Percentiles rank a stretch among this genome's conserved stretches.
Conservation (phyloP, 495 filamentous ascomycete species). For the Lasiosphaeria miniovina region DNA sequence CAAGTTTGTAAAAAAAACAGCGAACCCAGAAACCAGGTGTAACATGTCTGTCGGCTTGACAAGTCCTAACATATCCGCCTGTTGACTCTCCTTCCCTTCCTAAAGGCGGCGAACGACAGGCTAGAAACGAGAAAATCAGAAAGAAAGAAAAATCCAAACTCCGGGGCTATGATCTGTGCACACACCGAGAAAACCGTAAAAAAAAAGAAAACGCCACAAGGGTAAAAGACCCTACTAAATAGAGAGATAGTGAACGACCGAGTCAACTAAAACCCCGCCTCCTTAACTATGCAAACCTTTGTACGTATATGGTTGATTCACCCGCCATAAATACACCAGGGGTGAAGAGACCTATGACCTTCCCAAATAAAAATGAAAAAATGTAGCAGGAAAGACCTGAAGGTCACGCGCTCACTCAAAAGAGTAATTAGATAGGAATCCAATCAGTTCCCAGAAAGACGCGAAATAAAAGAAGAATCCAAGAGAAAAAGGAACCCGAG, state of each 20-base stretch:
- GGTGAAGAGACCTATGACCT: background rate
- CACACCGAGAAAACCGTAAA: background rate
- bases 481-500: too few relatives aligned
- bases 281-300: slow-evolving; percentile 6
- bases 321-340: slow-evolving; percentile 7
- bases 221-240: background rate
- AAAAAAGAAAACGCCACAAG: slow-evolving; percentile 8
- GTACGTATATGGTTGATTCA: slow-evolving; percentile 9
- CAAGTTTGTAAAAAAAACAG: background rate
- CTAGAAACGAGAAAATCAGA: background rate
- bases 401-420: background rate
- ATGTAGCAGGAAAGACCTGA: background rate
- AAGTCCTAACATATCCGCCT: too few relatives aligned
- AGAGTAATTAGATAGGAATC: background rate
- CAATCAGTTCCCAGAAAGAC: too few relatives aligned
- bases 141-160: slow-evolving; percentile 3
- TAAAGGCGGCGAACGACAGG: background rate
- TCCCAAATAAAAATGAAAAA: background rate
- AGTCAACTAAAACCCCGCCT: slow-evolving; percentile 10
- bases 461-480: too few relatives aligned
- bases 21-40: too few relatives aligned
- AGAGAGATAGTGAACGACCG: slow-evolving; percentile 5
- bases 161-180: background rate
- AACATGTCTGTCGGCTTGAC: too few relatives aligned
- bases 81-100: too few relatives aligned